phyloP scores from a whole-genome alignment of 805 yeast species.

The Wilhelminamyces savonicus region DNA sequence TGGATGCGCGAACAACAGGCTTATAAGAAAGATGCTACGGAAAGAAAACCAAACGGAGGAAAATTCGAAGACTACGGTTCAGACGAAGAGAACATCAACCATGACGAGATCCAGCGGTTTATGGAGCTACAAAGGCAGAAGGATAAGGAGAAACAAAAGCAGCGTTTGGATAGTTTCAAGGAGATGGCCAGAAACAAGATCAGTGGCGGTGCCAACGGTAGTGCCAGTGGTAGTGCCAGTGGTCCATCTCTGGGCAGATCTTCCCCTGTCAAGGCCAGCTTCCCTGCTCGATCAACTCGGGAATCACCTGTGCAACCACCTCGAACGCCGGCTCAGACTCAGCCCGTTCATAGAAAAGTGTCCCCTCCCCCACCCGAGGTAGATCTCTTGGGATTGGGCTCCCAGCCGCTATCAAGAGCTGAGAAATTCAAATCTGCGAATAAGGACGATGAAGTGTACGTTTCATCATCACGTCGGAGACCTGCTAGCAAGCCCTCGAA shows the following conservation, averaged over 20 bases:
- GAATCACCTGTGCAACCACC: slow-evolving; percentile 1
- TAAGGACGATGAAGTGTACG: slow-evolving; percentile 12
- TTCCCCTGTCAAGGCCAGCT: slow-evolving; percentile 1
- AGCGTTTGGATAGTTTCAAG: slow-evolving; percentile 14
- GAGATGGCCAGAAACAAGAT: slow-evolving; percentile 8
- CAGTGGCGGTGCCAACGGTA: neutral
- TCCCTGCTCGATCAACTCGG: neutral
- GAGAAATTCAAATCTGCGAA: slow-evolving; percentile 18
- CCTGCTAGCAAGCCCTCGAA: slow-evolving; percentile 1
- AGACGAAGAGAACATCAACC: slow-evolving; percentile 41
- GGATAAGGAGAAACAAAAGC: slow-evolving; percentile 27
- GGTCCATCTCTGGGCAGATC: neutral
- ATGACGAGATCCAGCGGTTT: slow-evolving; percentile 33
- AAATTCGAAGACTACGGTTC: slow-evolving; percentile 39
- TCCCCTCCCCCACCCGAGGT: slow-evolving; percentile 13
- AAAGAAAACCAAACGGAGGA: slow-evolving; percentile 24
- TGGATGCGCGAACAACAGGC: slow-evolving; percentile 66
- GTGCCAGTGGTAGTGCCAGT: neutral
- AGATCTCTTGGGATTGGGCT: slow-evolving; percentile 22
- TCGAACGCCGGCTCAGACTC: slow-evolving; percentile 2
- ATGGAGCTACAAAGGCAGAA: slow-evolving; percentile 31
- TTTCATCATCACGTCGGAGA: slow-evolving; percentile 12
- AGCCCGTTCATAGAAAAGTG: no score
- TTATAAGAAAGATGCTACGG: slow-evolving; percentile 37
- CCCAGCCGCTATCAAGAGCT: slow-evolving; percentile 11